Evolutionary conservation across 2,329 filamentous ascomycete genomes (phyloP), one percentile per base, ranked within the genome.

Genomic region (Bipolaris bicolor): DNA sequence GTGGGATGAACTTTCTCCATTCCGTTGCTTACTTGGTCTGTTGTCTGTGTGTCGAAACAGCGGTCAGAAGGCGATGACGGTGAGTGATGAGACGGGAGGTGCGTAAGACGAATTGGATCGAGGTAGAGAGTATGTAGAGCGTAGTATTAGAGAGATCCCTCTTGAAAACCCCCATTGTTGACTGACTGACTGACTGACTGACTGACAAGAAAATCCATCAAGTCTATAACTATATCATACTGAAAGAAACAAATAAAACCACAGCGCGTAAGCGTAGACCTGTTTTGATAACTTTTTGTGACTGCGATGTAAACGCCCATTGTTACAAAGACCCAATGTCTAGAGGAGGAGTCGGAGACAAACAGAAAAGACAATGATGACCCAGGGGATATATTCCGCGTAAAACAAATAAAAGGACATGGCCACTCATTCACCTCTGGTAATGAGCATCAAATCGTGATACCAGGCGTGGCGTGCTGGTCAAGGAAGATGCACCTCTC

Each of bases 391-490:
- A 69, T 69, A 70, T 66, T 62, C 63, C 57, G 60, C 62, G 57
- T 53, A 36, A 31, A 53, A 47, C 40, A 55, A 57, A 13, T 7
- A 61, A 26, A 10, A 50, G 58, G 37, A 64, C 52, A 33, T 47
- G 53, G 55, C 64, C 60, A 54, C 61, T 65, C 54, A 37, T 67
- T 70, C 69, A 70, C 68, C 70, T 62, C 64, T 73, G 15, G 58
- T 66, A 67, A 73, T 74, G 71, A 69, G 71, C 65, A 73, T 72
- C 67, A 64, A 61, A 51, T 71, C 67, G 64, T 72, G 65, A 64
- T 69, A 69, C 66, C 70, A 65, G 60, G 59, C 65, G 55, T 51
- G 57, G 37, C 47, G 52, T 57, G 34, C 43, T 46, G 50, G 46
- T 40, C 39, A 66, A 69, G 69, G 60, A 53, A 65, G 64, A 71